Base-by-base conservation (phyloP, 1,284 basidiomycete species). In the Pascua sp. region DNA sequence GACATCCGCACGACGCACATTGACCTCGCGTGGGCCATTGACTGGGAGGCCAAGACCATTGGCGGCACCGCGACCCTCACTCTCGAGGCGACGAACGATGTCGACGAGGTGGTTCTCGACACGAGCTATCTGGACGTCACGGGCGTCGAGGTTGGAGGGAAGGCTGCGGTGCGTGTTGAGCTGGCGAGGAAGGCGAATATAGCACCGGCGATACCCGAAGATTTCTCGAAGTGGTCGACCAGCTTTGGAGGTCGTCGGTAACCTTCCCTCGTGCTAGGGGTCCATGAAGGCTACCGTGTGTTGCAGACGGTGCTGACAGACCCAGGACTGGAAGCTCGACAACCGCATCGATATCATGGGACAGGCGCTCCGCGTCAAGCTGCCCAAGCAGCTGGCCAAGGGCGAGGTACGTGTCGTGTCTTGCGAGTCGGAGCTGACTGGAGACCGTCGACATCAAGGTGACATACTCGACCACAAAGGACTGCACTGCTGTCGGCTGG, bases 401-500 rank as follows among this genome's bases (percentile, higher is more conserved):
- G 71, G 64, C 46, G 48, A 67, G 57, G 70, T 66, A 48, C 53
- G 63, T 57, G 49, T 80, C 78, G 51, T 77, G 89, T 40, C 59
- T 78, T 11, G 75, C 91, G 5, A 79, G n/a, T n/a, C 82, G 0
- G 59, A 67, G 10, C 47, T 55, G 40, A 36, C 84, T 81, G 5
- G 76, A 83, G 24, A 78, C 73, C 2, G 67, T 86, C 39, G 78
- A 80, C n/a, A 80, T 91, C 50, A 81, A 80, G 39, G 80, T 95
- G 57, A 75, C 67, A 46, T 92, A 92, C 73, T 81, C 82, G 41
- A 95, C 93, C 1, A 90, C 90, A 5, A 79, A 84, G 56, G 80
- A 85, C 38, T 88, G 86, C 72, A 89, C 86, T 11, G 91, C 94
- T 1, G 80, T 98, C n/a, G 94, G 95, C 59, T 98, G 94, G 92